phyloP scores from a whole-genome alignment of 805 yeast species.

The Candida coquimbonensis region DNA sequence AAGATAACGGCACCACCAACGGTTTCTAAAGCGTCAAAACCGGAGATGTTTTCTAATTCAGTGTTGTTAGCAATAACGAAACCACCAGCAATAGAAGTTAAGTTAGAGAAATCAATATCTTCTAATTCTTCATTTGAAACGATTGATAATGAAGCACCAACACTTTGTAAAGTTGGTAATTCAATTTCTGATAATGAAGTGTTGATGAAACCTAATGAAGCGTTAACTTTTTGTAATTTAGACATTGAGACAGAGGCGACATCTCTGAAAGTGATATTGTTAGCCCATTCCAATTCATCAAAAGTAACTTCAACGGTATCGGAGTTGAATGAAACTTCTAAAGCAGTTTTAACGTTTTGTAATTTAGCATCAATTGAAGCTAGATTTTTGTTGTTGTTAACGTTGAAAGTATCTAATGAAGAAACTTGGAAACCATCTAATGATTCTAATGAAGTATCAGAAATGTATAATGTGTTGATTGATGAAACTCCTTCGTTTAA shows the following conservation, averaged over 20 bases:
- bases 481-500: constrained; percentile 65
- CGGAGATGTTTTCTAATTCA: constrained; percentile 53
- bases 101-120: constrained; percentile 58
- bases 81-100: constrained; percentile 86
- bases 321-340: constrained; percentile 83
- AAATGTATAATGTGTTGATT: constrained; percentile 61
- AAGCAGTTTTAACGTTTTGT: constrained; percentile 62
- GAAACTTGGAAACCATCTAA: constrained; percentile 58
- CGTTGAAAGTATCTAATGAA: constrained; percentile 49
- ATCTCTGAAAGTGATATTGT: constrained; percentile 80
- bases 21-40: constrained; percentile 65
- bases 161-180: constrained; percentile 44
- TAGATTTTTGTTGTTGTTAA: constrained; percentile 87
- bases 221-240: constrained; percentile 64
- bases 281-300: constrained; percentile 73
- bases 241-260: constrained; percentile 67
- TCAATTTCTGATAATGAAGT: constrained; percentile 55
- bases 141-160: constrained; percentile 81
- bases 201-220: constrained; percentile 74
- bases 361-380: constrained; percentile 65
- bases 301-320: constrained; percentile 63
- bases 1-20: constrained; percentile 87
- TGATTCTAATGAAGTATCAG: constrained; percentile 66
- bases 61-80: constrained; percentile 84
- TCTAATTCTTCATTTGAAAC: constrained; percentile 67